phyloP scores from a whole-genome alignment of 306 rosid species.

The Rosa lucieae region DNA sequence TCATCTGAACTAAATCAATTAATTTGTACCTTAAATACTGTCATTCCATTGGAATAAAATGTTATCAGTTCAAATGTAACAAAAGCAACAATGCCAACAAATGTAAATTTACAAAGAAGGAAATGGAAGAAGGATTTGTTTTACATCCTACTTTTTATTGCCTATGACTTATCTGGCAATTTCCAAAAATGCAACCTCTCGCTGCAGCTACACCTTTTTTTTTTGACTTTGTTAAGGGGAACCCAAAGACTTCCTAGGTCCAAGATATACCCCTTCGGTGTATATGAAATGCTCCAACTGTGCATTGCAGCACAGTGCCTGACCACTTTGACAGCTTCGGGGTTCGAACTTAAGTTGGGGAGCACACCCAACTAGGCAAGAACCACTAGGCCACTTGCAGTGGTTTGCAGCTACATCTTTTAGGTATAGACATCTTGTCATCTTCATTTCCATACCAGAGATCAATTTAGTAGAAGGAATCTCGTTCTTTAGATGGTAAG shows the following conservation, averaged over 20 bases:
- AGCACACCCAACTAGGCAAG: no score
- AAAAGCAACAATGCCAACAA: not conserved
- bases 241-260: no score
- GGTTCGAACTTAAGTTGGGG: no score
- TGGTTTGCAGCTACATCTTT: not conserved
- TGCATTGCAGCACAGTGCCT: no score
- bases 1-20: slow-evolving; percentile 17
- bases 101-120: not conserved
- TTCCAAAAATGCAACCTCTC: not conserved
- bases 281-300: no score
- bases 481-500: no score
- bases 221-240: no score
- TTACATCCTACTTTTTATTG: not conserved
- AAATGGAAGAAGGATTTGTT: not conserved
- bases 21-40: not conserved
- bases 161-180: not conserved
- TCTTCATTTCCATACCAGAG: not conserved
- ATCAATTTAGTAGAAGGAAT: not conserved
- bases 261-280: no score
- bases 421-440: not conserved
- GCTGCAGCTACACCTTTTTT: not conserved
- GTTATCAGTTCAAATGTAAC: not conserved
- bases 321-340: no score
- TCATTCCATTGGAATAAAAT: slow-evolving; percentile 4
- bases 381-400: no score